phyloP scores from a whole-genome alignment of 495 filamentous ascomycete genomes.

The Penicillium egyptiacum region DNA sequence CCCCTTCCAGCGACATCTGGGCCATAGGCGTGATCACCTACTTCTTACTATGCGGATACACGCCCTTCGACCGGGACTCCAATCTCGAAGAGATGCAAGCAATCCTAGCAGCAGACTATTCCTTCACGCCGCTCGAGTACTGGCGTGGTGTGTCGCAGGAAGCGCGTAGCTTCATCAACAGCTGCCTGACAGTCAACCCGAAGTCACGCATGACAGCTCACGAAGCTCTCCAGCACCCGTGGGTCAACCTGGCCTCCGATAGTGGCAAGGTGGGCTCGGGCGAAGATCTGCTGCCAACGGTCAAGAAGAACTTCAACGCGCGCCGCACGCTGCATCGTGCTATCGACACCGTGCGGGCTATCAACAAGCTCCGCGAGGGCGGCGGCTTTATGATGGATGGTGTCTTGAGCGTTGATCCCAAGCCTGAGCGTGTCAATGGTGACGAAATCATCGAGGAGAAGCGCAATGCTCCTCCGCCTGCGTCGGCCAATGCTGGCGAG shows the following conservation, averaged over 20 bases:
- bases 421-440: slow-evolving; percentile 51
- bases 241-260: slow-evolving; percentile 65
- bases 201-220: slow-evolving; percentile 87
- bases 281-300: slow-evolving; percentile 80
- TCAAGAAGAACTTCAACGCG: slow-evolving; percentile 99
- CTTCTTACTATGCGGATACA: slow-evolving; percentile 97
- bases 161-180: slow-evolving; percentile 86
- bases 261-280: slow-evolving; percentile 43
- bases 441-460: slow-evolving; percentile 43
- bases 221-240: slow-evolving; percentile 84
- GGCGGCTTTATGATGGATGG: slow-evolving; percentile 82
- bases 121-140: slow-evolving; percentile 93
- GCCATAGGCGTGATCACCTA: slow-evolving; percentile 86
- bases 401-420: slow-evolving; percentile 63
- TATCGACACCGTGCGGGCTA: slow-evolving; percentile 96
- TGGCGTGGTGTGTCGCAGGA: slow-evolving; percentile 88
- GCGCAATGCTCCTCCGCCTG: slow-evolving; percentile 14
- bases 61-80: slow-evolving; percentile 94
- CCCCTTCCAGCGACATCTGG: slow-evolving; percentile 63
- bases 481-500: slow-evolving; percentile 15
- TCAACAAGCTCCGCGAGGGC: slow-evolving; percentile 91
- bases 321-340: slow-evolving; percentile 90
- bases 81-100: slow-evolving; percentile 99
- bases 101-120: slow-evolving; percentile 93
- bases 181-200: slow-evolving; percentile 88